These are phyloP conservation scores for Sugiyamaella chiloensis DNA, from an alignment of 805 yeast species.

Conservation along the genomic window DNA sequence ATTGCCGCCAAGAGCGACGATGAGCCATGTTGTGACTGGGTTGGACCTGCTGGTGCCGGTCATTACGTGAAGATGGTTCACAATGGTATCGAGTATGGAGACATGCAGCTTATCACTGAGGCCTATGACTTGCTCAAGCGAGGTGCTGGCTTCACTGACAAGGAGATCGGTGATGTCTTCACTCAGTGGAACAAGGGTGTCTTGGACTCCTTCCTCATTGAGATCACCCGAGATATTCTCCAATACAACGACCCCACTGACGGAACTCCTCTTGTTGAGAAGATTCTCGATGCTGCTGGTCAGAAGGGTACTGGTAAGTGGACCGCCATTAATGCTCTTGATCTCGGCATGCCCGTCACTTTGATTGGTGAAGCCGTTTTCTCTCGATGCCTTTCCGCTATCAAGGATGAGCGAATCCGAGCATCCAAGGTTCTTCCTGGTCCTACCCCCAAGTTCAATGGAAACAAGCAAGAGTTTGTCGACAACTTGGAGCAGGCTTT, in stretches of 20 bases:
- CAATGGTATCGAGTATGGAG: slow-evolving; percentile 99
- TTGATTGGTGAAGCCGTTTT: slow-evolving; percentile 98
- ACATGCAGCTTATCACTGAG: slow-evolving; percentile 98
- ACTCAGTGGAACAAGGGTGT: slow-evolving; percentile 96
- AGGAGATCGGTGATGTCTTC: slow-evolving; percentile 91
- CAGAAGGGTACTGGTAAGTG: slow-evolving; percentile 99
- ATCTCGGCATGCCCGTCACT: slow-evolving; percentile 97
- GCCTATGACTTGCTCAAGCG: slow-evolving; percentile 96
- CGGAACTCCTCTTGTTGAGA: slow-evolving; percentile 91
- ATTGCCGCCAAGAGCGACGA: slow-evolving; percentile 96
- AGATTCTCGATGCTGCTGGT: slow-evolving; percentile 95
- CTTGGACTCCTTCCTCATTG: slow-evolving; percentile 92
- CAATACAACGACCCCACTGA: slow-evolving; percentile 77
- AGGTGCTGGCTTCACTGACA: slow-evolving; percentile 83
- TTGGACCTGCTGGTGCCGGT: slow-evolving; percentile 98
- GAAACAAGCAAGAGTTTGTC: slow-evolving; percentile 78
- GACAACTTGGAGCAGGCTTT: slow-evolving; percentile 97
- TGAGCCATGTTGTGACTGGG: slow-evolving; percentile 99
- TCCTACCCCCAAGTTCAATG: slow-evolving; percentile 65
- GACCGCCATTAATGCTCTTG: slow-evolving; percentile 98
- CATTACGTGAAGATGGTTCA: slow-evolving; percentile 99
- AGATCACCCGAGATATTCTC: slow-evolving; percentile 93
- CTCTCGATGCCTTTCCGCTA: slow-evolving; percentile 90
- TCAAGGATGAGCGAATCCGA: slow-evolving; percentile 84
- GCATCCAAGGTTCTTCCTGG: slow-evolving; percentile 81